These are phyloP conservation scores for Oxyria digyna DNA, from an alignment of 148 eudicot genomes.

Conservation along the genomic window DNA sequence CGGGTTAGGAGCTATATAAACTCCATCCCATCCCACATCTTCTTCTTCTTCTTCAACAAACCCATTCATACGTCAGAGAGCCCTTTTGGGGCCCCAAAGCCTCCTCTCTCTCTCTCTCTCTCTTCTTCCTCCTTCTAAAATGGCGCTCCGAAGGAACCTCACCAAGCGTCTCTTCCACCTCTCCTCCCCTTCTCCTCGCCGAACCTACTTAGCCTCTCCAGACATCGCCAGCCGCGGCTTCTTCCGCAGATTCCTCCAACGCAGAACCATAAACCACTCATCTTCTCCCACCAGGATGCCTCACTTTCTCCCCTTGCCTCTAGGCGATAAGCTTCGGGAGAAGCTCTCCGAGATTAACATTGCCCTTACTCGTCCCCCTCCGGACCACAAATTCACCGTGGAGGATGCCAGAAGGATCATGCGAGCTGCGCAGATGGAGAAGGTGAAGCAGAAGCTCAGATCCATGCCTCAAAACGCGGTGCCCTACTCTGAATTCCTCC, in stretches of 20 bases:
- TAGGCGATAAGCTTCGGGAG: constrained; percentile 34
- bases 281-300: constrained; percentile 12
- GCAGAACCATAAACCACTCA: constrained; percentile 20
- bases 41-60: constrained; percentile 1
- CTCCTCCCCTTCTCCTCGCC: constrained; percentile 6
- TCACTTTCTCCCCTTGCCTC: constrained; percentile 26
- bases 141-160: constrained; percentile 39
- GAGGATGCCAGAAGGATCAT: constrained; percentile 34
- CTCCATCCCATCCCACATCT: neutral
- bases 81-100: neutral
- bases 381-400: neutral
- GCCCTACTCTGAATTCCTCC: constrained; percentile 28
- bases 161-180: constrained; percentile 24
- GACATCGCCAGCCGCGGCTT: constrained; percentile 16
- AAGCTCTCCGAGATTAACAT: constrained; percentile 19
- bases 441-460: constrained; percentile 26
- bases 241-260: constrained; percentile 31
- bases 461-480: constrained; percentile 23
- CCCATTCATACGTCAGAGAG: neutral
- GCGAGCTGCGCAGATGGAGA: constrained; percentile 26
- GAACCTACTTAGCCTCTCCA: constrained; percentile 17
- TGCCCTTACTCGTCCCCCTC: constrained; percentile 13
- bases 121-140: constrained; percentile 11
- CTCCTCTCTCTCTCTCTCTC: neutral
- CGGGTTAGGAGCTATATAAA: neutral